A percentile compares a stretch with the other conserved stretches of the same genome.
Evolutionary conservation across 805 yeast genomes (phyloP).

Genomic region (Naumovozyma baii): DNA sequence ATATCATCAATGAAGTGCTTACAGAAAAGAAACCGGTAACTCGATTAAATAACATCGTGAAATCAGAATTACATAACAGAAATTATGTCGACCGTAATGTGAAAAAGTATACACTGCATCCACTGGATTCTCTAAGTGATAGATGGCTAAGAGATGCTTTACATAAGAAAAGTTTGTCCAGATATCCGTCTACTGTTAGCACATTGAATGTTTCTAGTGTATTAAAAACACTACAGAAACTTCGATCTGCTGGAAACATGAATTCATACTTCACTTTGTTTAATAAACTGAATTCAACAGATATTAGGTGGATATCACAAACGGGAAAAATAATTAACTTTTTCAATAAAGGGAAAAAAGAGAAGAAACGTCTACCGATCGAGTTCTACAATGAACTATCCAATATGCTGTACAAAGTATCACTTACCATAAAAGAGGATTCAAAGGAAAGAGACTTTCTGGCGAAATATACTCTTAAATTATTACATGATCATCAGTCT

Average conservation of each 20-base stretch:
- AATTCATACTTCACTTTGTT: slow-evolving; percentile 17
- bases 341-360: slow-evolving; percentile 1
- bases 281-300: slow-evolving; percentile 14
- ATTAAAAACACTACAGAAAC: slow-evolving; percentile 15
- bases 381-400: slow-evolving; percentile 23
- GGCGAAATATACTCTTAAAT: slow-evolving; percentile 14
- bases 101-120: too few species aligned
- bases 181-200: neutral
- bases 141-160: slow-evolving; percentile 17
- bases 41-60: neutral
- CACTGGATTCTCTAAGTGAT: slow-evolving; percentile 13
- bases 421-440: slow-evolving; percentile 5
- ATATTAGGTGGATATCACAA: slow-evolving; percentile 18
- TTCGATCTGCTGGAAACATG: slow-evolving; percentile 12
- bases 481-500: slow-evolving; percentile 9
- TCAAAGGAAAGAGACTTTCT: slow-evolving; percentile 4
- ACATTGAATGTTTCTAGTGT: slow-evolving; percentile 9
- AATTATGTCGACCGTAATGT: too few species aligned
- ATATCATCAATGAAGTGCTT: neutral
- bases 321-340: slow-evolving; percentile 5
- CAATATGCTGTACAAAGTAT: slow-evolving; percentile 16
- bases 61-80: too few species aligned
- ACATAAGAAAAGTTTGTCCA: neutral
- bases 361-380: slow-evolving; percentile 8
- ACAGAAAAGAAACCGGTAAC: neutral